Evolutionary conservation across 768 basidiomycete species (phyloP).

Genomic region (Sporobolomyces pararoseus): DNA sequence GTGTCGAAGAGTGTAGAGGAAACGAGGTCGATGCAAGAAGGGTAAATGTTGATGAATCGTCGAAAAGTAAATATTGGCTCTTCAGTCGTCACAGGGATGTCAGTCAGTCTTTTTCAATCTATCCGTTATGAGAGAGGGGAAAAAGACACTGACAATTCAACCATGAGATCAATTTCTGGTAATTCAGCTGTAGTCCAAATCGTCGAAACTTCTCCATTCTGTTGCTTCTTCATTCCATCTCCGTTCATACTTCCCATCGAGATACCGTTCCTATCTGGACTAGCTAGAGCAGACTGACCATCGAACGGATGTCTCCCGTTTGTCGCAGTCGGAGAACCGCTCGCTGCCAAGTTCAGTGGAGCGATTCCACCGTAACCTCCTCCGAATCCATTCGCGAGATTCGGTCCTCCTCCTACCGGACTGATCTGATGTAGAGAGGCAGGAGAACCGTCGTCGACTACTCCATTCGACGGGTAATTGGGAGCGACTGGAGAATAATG

Average conservation of each 20-base stretch:
- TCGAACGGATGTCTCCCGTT: constrained; percentile 10
- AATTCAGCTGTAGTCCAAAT: constrained; percentile 16
- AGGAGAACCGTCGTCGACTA: constrained; percentile 1
- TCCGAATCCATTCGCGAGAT: not conserved
- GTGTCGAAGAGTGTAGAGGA: constrained; percentile 36
- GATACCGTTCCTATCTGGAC: constrained; percentile 5
- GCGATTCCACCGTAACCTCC: not conserved
- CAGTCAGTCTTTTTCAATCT: too few relatives aligned
- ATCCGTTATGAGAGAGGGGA: too few relatives aligned
- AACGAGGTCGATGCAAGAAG: constrained; percentile 40
- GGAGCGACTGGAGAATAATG: not conserved
- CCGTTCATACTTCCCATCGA: not conserved
- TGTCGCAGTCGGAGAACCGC: not conserved
- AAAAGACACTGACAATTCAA: constrained; percentile 27
- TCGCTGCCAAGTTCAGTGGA: not conserved
- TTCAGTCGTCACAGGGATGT: not conserved
- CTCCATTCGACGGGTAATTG: not conserved
- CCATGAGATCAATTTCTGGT: constrained; percentile 30
- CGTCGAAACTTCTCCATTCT: not conserved
- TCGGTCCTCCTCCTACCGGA: not conserved
- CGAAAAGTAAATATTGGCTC: constrained; percentile 37
- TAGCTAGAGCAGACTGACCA: constrained; percentile 9
- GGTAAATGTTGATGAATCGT: constrained; percentile 37
- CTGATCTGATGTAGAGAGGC: constrained; percentile 1
- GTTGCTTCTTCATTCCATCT: not conserved